Conservation (phyloP, 2,329 filamentous ascomycete species). For the Xylariaceae sp. region DNA sequence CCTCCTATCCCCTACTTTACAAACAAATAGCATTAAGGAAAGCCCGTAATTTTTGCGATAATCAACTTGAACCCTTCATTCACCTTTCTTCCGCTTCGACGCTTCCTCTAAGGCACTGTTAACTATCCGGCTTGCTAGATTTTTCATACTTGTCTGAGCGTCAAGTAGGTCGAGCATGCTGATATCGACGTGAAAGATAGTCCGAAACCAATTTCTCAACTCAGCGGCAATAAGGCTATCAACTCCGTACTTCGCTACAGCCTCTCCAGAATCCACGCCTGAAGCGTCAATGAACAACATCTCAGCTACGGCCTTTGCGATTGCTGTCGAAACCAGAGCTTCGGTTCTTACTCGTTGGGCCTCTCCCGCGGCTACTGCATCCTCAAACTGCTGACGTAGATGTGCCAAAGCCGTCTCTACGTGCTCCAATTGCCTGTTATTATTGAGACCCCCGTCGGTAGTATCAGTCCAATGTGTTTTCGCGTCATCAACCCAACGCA, state of each 20-base stretch:
- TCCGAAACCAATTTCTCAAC: constrained; percentile 42
- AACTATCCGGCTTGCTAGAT: too few relatives aligned
- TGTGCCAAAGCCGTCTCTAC: too few relatives aligned
- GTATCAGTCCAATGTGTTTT: too few relatives aligned
- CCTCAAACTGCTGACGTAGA: constrained; percentile 15
- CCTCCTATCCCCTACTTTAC: too few relatives aligned
- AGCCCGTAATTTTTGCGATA: too few relatives aligned
- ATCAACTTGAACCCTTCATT: too few relatives aligned
- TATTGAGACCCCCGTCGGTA: too few relatives aligned
- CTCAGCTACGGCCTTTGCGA: constrained; percentile 29
- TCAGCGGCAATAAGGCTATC: constrained; percentile 42
- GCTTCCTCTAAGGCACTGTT: too few relatives aligned
- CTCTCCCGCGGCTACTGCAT: neutral
- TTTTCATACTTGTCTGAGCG: too few relatives aligned
- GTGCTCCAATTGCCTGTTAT: too few relatives aligned
- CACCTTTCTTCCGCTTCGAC: too few relatives aligned
- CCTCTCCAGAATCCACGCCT: constrained; percentile 28
- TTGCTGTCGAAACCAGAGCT: constrained; percentile 13
- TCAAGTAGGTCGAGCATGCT: constrained; percentile 34
- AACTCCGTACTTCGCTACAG: constrained; percentile 35
- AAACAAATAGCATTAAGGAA: too few relatives aligned
- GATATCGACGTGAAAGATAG: constrained; percentile 25
- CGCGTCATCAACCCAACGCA: constrained; percentile 36
- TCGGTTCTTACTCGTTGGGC: neutral
- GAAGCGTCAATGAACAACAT: constrained; percentile 32